phyloP scores from a whole-genome alignment of 768 basidiomycete genomes.

The Lactarius indigo region DNA sequence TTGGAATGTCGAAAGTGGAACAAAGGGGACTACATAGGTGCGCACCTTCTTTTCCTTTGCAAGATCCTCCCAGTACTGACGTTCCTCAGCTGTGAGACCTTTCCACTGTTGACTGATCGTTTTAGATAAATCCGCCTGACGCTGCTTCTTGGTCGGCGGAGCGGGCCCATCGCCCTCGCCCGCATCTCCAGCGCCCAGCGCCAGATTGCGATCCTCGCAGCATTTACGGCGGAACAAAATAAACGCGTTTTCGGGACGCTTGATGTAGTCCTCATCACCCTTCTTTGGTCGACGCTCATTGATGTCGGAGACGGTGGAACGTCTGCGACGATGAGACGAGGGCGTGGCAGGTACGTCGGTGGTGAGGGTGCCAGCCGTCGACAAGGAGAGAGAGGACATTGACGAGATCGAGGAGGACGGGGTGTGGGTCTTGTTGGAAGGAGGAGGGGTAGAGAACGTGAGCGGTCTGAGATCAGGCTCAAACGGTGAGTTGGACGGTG shows the following conservation, averaged over 20 bases:
- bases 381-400: conserved; percentile 36
- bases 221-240: conserved; percentile 80
- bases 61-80: conserved; percentile 68
- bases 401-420: conserved; percentile 42
- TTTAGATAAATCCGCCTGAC: conserved; percentile 77
- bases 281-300: conserved; percentile 44
- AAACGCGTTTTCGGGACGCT: conserved; percentile 81
- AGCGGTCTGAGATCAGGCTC: conserved; percentile 59
- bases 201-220: conserved; percentile 65
- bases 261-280: conserved; percentile 81
- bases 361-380: conserved; percentile 30
- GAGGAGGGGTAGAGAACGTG: conserved; percentile 42
- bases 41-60: conserved; percentile 79
- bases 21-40: conserved; percentile 38
- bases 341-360: conserved; percentile 28
- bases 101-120: conserved; percentile 83
- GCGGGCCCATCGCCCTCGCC: conserved; percentile 21
- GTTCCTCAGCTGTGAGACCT: conserved; percentile 58
- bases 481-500: conserved; percentile 66
- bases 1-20: background rate
- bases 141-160: conserved; percentile 61
- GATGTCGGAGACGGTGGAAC: conserved; percentile 36
- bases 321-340: conserved; percentile 33
- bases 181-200: conserved; percentile 40
- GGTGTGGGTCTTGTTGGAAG: conserved; percentile 36